Conservation (phyloP, 2,329 filamentous ascomycete genomes). For the Davidsoniella neocaledoniae region DNA sequence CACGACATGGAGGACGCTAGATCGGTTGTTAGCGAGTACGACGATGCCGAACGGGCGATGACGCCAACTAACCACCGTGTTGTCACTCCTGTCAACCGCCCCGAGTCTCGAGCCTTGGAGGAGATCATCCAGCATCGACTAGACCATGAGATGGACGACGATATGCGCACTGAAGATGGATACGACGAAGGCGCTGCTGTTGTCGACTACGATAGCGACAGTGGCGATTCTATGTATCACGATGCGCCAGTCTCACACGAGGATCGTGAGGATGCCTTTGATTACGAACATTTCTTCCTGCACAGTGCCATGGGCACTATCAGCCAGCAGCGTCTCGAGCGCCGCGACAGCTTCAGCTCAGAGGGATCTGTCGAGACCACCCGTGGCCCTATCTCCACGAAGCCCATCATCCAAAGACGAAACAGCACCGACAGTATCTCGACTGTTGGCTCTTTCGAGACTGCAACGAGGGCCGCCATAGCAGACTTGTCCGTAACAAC, state of each 20-base stretch:
- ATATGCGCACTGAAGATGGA: conserved; percentile 23
- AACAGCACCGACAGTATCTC: conserved; percentile 33
- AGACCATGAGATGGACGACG: conserved; percentile 22
- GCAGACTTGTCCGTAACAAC: conserved; percentile 22
- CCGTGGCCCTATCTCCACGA: conserved; percentile 26
- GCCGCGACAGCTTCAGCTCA: conserved; percentile 37
- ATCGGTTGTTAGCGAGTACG: conserved; percentile 17
- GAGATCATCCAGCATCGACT: conserved; percentile 11
- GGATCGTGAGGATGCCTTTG: conserved; percentile 85
- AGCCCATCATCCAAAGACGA: conserved; percentile 22
- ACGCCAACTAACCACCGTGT: conserved; percentile 1
- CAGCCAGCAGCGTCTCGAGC: conserved; percentile 32
- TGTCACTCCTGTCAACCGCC: conserved; percentile 1
- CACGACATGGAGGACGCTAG: conserved; percentile 16
- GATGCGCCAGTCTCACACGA: conserved; percentile 62
- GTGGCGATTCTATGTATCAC: conserved; percentile 46
- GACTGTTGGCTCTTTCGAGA: conserved; percentile 38
- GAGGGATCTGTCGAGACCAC: conserved; percentile 47
- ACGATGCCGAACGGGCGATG: conserved; percentile 12
- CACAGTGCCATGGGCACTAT: conserved; percentile 80
- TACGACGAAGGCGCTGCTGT: conserved; percentile 23
- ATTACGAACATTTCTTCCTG: conserved; percentile 91
- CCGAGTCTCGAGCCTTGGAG: conserved; percentile 1
- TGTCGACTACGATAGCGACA: conserved; percentile 38
- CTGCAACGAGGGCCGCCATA: conserved; percentile 34